Conservation (phyloP, 805 yeast genomes). For the Hanseniaspora clermontiae region DNA sequence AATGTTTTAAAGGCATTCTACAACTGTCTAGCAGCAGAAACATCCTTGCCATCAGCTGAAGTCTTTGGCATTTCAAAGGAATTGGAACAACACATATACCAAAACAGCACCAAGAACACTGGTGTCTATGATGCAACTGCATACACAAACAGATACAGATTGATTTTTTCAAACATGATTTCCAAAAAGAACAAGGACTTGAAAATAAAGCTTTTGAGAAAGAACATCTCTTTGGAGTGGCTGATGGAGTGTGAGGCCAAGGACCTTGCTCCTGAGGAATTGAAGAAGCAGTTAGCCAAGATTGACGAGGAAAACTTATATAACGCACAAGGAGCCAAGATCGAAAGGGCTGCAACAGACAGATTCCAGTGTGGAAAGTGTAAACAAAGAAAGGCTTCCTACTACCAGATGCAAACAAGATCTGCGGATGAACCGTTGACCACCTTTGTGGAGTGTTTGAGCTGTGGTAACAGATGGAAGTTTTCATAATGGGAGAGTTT, state of each 20-base stretch:
- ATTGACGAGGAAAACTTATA: conserved; percentile 79
- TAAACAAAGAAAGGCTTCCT: conserved; percentile 91
- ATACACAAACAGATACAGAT: conserved; percentile 74
- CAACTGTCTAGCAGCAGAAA: conserved; percentile 77
- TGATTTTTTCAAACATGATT: conserved; percentile 74
- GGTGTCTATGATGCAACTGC: conserved; percentile 39
- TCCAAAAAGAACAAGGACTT: conserved; percentile 83
- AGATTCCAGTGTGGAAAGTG: conserved; percentile 96
- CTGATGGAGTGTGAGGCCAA: conserved; percentile 78
- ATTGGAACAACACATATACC: conserved; percentile 54
- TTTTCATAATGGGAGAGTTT: conserved; percentile 51
- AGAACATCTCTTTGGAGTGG: conserved; percentile 52
- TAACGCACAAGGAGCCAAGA: conserved; percentile 96
- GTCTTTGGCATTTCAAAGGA: conserved; percentile 53
- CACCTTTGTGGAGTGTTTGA: conserved; percentile 95
- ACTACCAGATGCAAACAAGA: conserved; percentile 95
- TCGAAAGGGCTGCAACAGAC: conserved; percentile 90
- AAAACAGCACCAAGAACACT: conserved; percentile 18
- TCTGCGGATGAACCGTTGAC: conserved; percentile 98
- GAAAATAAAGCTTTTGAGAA: conserved; percentile 51
- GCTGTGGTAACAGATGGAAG: conserved; percentile 97
- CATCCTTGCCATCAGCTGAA: conserved; percentile 46
- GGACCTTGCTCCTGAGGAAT: conserved; percentile 88
- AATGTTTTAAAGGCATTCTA: conserved; percentile 73
- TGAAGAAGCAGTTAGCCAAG: conserved; percentile 73